phyloP scores from a whole-genome alignment of 495 filamentous ascomycete species.

The Neurospora sp. region DNA sequence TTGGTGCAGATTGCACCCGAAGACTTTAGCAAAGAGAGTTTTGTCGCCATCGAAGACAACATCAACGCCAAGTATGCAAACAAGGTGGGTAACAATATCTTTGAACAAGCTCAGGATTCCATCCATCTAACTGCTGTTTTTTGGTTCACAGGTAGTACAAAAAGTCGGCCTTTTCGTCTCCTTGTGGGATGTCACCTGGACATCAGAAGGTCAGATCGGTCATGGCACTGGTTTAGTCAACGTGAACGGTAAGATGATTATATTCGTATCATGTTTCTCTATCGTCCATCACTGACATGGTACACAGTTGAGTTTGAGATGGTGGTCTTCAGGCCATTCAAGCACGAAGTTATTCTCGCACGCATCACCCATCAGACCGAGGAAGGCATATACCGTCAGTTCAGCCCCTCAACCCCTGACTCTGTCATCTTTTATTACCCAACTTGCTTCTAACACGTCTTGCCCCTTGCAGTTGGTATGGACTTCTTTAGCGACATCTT shows the following conservation, averaged over 20 bases:
- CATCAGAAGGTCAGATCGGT: constrained; percentile 85
- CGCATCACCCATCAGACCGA: constrained; percentile 62
- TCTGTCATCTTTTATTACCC: background rate
- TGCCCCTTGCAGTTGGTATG: constrained; percentile 48
- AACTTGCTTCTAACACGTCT: background rate
- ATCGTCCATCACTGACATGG: constrained; percentile 2
- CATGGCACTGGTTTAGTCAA: constrained; percentile 83
- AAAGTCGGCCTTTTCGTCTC: constrained; percentile 88
- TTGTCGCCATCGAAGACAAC: constrained; percentile 76
- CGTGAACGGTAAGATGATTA: constrained; percentile 59
- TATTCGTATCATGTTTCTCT: background rate
- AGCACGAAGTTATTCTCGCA: constrained; percentile 77
- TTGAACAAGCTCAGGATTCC: background rate
- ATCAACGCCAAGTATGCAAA: constrained; percentile 96
- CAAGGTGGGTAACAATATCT: constrained; percentile 45
- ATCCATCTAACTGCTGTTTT: background rate
- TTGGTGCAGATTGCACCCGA: constrained; percentile 81
- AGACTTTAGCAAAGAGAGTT: constrained; percentile 71
- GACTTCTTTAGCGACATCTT: constrained; percentile 90
- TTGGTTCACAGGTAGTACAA: constrained; percentile 26
- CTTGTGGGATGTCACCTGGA: constrained; percentile 74
- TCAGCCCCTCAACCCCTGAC: background rate
- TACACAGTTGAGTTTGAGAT: constrained; percentile 74
- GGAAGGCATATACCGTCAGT: constrained; percentile 65
- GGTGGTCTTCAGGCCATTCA: constrained; percentile 90